Evolutionary conservation across 495 filamentous ascomycete species (phyloP), one percentile per base, ranked within the genome.

Genomic region (Xylaria acuta): DNA sequence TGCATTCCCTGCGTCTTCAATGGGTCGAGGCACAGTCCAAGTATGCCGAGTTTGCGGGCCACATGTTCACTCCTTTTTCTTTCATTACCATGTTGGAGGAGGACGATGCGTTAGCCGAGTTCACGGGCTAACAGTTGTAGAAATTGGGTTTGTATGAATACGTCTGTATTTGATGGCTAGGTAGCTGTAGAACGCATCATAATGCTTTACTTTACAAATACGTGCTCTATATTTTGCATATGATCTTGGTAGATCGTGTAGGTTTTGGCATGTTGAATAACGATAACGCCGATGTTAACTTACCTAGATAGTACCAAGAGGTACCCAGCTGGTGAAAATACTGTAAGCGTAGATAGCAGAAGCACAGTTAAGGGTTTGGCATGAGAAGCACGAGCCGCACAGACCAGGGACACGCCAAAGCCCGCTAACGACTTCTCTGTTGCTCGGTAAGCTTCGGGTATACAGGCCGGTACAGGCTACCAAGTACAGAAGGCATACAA

Each of bases 1-100:
- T 97, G 85, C 97, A 98, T 82, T 94, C 92, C 72, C 86, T 99
- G 74, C 90, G 96, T 86, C 88, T 99, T 70, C 97, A 98, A 78
- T 99, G 96, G 96, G 96, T 99, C 70, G 96, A 99, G 81, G 94
- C 96, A n/a, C 98, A 98, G 90, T 96, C 94, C 84, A 99, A 99
- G 84, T 97, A 98, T 85, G 97, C 98, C 84, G 92, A 98, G 80
- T 97, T 97, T 73, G 94, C 94, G 67, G 96, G 96, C 54, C 87
- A 96, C 79, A 86, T 94, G 47, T 98, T 99, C 83, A 85, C 92
- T 75, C 96, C 96, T 11, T 98, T 99, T 81, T 94, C 92, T 77
- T 98, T 98, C 80, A 90, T 91, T 84, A 85, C 89, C 25, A 82
- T 98, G 73, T 81, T 99, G 69, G 96, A 99, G 80, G 94, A 97